phyloP scores from a whole-genome alignment of 108 stramenopile genomes.

The Cyclotella atomus region DNA sequence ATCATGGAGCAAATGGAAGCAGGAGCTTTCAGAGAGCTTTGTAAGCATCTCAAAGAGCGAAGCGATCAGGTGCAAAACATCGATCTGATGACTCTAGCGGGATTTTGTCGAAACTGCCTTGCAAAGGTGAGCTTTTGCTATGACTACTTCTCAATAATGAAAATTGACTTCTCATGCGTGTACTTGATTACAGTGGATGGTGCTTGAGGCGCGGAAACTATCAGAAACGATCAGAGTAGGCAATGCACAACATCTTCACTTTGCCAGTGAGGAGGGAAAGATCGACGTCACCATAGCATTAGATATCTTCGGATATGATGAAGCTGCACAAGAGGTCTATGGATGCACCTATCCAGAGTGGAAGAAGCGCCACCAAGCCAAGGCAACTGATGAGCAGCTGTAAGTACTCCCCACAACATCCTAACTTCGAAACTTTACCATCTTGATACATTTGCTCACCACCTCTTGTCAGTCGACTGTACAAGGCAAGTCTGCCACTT shows the following conservation, averaged over 20 bases:
- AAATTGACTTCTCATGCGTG: too few relatives aligned
- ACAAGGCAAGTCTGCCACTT: slow-evolving; percentile 30
- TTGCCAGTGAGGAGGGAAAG: slow-evolving; percentile 14
- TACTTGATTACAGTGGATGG: slow-evolving; percentile 51
- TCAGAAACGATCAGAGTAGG: slow-evolving; percentile 26
- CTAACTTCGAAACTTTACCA: background rate
- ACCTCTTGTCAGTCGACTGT: slow-evolving; percentile 26
- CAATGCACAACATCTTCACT: background rate
- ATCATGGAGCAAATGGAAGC: slow-evolving; percentile 66
- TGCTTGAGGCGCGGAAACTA: slow-evolving; percentile 47
- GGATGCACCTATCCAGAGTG: slow-evolving; percentile 49
- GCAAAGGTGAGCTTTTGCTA: slow-evolving; percentile 56
- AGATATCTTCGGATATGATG: slow-evolving; percentile 47
- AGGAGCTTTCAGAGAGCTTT: slow-evolving; percentile 74
- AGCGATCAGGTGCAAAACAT: slow-evolving; percentile 86
- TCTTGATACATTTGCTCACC: background rate
- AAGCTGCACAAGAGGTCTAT: slow-evolving; percentile 51
- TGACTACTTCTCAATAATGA: too few relatives aligned
- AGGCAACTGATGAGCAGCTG: slow-evolving; percentile 55
- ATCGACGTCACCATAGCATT: slow-evolving; percentile 9
- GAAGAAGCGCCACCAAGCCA: slow-evolving; percentile 55
- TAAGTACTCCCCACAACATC: slow-evolving; percentile 21
- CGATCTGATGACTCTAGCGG: slow-evolving; percentile 62
- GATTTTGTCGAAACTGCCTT: slow-evolving; percentile 74
- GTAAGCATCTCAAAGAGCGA: slow-evolving; percentile 67